Conservation (phyloP, 306 rosid genomes). For the Lotus japonicus region DNA sequence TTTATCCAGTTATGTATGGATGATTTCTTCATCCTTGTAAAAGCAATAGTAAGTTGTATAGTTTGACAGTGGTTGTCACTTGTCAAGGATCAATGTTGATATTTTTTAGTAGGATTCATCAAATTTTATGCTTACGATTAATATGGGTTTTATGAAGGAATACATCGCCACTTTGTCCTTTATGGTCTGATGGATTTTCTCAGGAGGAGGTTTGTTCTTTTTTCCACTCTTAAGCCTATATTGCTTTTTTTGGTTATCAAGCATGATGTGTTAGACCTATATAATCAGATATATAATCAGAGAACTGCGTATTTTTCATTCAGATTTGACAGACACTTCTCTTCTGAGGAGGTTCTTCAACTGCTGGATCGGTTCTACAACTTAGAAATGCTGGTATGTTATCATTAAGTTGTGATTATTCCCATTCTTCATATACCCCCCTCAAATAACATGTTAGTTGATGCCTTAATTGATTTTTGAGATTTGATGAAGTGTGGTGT, state of each 20-base stretch:
- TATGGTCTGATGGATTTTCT: slow-evolving; percentile 93
- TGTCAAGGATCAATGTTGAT: neutral
- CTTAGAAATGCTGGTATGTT: slow-evolving; percentile 83
- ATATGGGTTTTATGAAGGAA: slow-evolving; percentile 43
- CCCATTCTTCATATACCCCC: neutral
- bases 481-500: slow-evolving; percentile 8
- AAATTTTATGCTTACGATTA: slow-evolving; percentile 15
- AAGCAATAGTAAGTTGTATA: neutral
- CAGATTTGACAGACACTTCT: slow-evolving; percentile 78
- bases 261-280: neutral
- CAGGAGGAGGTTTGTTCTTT: slow-evolving; percentile 63
- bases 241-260: slow-evolving; percentile 2
- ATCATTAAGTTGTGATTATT: neutral
- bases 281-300: neutral
- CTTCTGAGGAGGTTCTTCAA: slow-evolving; percentile 89
- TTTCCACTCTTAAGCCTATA: slow-evolving; percentile 6
- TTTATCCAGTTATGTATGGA: slow-evolving; percentile 7
- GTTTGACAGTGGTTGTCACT: slow-evolving; percentile 7
- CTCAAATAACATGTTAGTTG: neutral
- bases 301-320: slow-evolving; percentile 11
- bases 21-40: slow-evolving; percentile 14
- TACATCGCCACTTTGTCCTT: slow-evolving; percentile 89
- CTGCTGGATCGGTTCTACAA: slow-evolving; percentile 94
- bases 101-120: neutral
- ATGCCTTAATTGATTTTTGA: slow-evolving; percentile 7